phyloP scores from a whole-genome alignment of 306 rosid genomes.

The Medicago lupulina region DNA sequence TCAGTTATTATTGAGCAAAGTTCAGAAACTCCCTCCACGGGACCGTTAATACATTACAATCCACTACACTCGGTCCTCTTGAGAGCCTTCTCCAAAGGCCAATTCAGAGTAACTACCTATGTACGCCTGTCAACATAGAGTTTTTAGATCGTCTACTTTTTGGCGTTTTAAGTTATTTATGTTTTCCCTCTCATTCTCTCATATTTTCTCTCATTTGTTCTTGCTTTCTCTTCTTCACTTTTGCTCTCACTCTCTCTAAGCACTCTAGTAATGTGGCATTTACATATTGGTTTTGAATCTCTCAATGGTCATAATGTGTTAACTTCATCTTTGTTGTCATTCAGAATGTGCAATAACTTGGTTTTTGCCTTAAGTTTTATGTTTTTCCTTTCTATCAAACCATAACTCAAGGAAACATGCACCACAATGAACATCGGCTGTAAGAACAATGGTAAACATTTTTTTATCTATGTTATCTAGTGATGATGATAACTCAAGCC shows the following conservation, averaged over 20 bases:
- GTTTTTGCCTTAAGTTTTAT: background rate
- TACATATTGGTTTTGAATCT: background rate
- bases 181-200: background rate
- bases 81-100: too few species aligned
- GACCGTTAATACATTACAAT: too few species aligned
- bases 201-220: background rate
- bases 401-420: background rate
- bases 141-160: too few species aligned
- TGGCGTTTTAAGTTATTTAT: too few species aligned
- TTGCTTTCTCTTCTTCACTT: background rate
- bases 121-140: too few species aligned
- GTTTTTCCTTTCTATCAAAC: background rate
- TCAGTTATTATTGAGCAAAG: too few species aligned
- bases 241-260: background rate
- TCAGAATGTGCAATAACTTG: background rate
- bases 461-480: background rate
- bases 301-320: background rate
- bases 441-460: background rate
- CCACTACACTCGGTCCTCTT: too few species aligned
- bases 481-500: background rate
- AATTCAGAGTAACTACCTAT: too few species aligned
- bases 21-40: too few species aligned
- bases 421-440: background rate
- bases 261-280: background rate
- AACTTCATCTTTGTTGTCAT: background rate